A percentile compares a stretch with the other conserved stretches of the same genome.
These are phyloP conservation scores for Camptophora hylomeconis DNA, from an alignment of 2,329 filamentous ascomycete species.

Conservation along the genomic window DNA sequence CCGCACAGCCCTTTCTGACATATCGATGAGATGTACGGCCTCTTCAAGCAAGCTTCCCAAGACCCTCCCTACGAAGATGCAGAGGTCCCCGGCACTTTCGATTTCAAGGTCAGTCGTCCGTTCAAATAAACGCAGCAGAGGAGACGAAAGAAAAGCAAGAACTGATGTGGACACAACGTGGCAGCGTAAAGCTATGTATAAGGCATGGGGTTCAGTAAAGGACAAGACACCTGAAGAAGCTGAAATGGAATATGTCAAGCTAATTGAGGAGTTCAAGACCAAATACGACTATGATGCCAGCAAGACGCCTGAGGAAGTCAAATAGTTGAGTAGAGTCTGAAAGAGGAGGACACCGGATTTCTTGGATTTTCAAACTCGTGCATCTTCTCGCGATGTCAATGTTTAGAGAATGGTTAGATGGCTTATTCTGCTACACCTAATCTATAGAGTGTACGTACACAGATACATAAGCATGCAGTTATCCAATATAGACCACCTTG, in stretches of 20 bases:
- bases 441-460: no score
- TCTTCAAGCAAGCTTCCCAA: conserved; percentile 26
- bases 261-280: conserved; percentile 59
- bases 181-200: conserved; percentile 69
- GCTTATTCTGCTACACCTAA: no score
- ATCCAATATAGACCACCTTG: conserved; percentile 2
- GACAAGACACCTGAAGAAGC: conserved; percentile 54
- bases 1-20: conserved; percentile 2
- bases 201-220: conserved; percentile 59
- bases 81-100: conserved; percentile 24
- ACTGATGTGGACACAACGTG: conserved; percentile 37
- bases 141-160: neutral
- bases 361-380: no score
- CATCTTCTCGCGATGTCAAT: no score
- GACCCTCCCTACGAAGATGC: conserved; percentile 20
- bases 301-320: conserved; percentile 43
- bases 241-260: conserved; percentile 61
- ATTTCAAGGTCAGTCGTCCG: conserved; percentile 25
- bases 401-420: no score
- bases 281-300: conserved; percentile 54
- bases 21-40: conserved; percentile 29
- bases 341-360: neutral
- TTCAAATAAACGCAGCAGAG: neutral
- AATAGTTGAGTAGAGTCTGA: neutral
- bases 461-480: no score